Evolutionary conservation across 139 green algal genomes (phyloP), one percentile per base, ranked within the genome.

Genomic region (Chloropicon primus): DNA sequence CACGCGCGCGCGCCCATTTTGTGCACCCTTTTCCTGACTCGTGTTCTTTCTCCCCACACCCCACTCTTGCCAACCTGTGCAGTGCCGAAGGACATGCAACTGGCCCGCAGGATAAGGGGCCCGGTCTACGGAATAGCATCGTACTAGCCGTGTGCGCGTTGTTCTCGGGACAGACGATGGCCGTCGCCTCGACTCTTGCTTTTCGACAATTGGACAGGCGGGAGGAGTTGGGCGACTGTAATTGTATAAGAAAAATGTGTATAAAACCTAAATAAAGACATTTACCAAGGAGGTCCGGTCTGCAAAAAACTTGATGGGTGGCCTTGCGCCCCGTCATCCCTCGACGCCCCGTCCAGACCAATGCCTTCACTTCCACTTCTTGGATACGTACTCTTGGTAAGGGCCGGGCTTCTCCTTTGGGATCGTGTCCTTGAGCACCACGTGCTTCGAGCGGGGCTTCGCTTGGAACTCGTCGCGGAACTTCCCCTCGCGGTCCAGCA

Each of bases 11-110:
- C 41, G 5, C 41, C 41, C 41, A 17, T 5, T 62, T 17, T 62
- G 10, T 5, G 17, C 10, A 17, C 41, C 41, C 41, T 62, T 17
- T 62, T 5, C 17, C 41, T 62, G n/a, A n/a, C n/a, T n/a, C n/a
- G n/a, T n/a, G n/a, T n/a, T n/a, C 17, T 62, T 62, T 17, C 41
- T 62, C 41, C 41, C 41, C 5, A 62, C 41, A 62, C 41, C 5
- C n/a, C n/a, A n/a, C 2, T 28, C 24, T 25, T 80, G 5, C 26
- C 24, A 78, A 2, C 10, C 22, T 0, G 0, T 78, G 80, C 88
- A 93, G 90, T 95, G 90, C 92, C 92, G 53, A 97, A 97, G 90
- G 93, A 97, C 76, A 81, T 97, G 85, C 92, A 97, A 86, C 87
- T 97, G 26, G 93, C 93, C 2, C 80, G 93, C 22, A 81, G 92